Evolutionary conservation across 2,329 filamentous ascomycete species (phyloP), one percentile per base, ranked within the genome.

Genomic region (Talaromyces sp.): DNA sequence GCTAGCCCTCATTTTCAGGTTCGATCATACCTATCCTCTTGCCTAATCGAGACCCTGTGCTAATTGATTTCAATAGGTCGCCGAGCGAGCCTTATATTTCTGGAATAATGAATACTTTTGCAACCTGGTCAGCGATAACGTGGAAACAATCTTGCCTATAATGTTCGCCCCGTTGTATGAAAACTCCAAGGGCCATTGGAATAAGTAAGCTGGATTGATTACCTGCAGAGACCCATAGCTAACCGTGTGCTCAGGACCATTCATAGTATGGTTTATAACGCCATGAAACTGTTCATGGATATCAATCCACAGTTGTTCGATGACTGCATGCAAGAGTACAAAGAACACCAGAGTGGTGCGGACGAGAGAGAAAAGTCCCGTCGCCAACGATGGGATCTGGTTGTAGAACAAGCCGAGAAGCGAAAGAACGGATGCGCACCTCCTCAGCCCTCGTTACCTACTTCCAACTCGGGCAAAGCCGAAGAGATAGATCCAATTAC

Each of bases 21-120:
- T 73, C 51, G 76, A 66, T 24, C 14, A 21, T 41, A 50, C 19
- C 14, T 53, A 59, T 58, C 2, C 8, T 31, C 26, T 24, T 53
- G n/a, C 35, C n/a, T n/a, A 14, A 38, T 38, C n/a, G 35, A 38
- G 35, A 38, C 35, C 10, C 32, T 50, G 29, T 27, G 21, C 56
- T 64, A 54, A 63, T 68, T 63, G 65, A 62, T 27, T 19, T 38
- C 13, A n/a, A 29, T 3, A 86, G 84, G 95, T 99, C 61, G 95
- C 95, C 19, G 95, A 99, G 79, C 87, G 95, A 66, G 95, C 95
- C 5, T 83, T 99, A 29, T 99, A 99, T 79, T 99, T 99, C 81
- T 99, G 95, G 95, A 99, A 99, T 82, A 99, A 99, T 72, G 95
- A 99, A 76, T 99, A 99, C 76, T 99, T 99, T 79, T 99, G 95